Conservation (phyloP, 2,329 filamentous ascomycete genomes). For the Meredithiella fracta region DNA sequence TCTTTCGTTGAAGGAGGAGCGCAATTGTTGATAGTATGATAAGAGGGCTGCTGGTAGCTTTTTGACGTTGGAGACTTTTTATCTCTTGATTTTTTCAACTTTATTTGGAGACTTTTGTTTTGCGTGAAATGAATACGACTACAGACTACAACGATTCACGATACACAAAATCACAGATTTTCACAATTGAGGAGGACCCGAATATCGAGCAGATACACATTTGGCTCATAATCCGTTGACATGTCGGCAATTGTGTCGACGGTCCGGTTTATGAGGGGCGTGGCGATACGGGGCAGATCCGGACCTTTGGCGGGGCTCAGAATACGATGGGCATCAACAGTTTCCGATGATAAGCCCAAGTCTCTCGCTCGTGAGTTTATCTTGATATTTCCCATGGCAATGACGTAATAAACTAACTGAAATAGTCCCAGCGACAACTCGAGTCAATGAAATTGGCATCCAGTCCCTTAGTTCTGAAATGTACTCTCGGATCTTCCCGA, state of each 20-base stretch:
- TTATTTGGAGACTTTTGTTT: too few species aligned
- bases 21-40: too few species aligned
- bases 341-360: constrained; percentile 12
- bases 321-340: constrained; percentile 7
- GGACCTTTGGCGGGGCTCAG: not conserved
- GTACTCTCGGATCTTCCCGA: constrained; percentile 66
- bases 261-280: not conserved
- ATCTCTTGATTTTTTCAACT: too few species aligned
- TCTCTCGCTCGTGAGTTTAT: constrained; percentile 28
- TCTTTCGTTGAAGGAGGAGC: too few species aligned
- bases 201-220: too few species aligned
- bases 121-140: too few species aligned
- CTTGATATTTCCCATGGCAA: not conserved
- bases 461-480: constrained; percentile 81
- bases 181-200: too few species aligned
- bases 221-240: not conserved
- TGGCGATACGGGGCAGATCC: not conserved
- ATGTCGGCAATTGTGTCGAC: not conserved
- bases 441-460: constrained; percentile 85
- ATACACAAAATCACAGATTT: too few species aligned
- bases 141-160: too few species aligned
- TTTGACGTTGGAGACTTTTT: too few species aligned
- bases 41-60: too few species aligned
- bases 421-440: constrained; percentile 37
- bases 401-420: constrained; percentile 13